phyloP scores from a whole-genome alignment of 345 rosid genomes.

The Syzygium aqueum region DNA sequence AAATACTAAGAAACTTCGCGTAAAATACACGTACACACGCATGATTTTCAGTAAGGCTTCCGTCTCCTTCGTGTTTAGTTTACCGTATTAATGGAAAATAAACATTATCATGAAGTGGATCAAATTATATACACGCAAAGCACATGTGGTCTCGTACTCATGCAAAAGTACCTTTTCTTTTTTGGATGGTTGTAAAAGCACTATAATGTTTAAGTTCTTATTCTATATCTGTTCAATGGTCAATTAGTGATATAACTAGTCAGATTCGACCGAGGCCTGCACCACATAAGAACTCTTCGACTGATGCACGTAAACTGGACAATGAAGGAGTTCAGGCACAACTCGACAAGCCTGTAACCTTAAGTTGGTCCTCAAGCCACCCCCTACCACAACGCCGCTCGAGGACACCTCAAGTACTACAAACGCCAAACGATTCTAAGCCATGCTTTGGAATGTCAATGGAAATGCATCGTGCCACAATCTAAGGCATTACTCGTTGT shows the following conservation, averaged over 20 bases:
- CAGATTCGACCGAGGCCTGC: background rate
- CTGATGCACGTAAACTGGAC: background rate
- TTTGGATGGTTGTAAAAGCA: background rate
- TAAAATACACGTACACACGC: background rate
- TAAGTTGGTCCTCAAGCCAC: background rate
- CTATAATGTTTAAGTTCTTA: background rate
- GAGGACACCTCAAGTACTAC: background rate
- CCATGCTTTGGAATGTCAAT: background rate
- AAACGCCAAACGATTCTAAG: background rate
- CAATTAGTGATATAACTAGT: background rate
- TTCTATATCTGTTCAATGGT: background rate
- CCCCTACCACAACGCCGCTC: background rate
- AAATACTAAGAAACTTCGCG: background rate
- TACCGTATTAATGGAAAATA: background rate
- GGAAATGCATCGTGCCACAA: fast-evolving
- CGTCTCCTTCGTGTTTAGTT: background rate
- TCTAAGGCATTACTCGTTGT: background rate
- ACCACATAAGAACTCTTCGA: background rate
- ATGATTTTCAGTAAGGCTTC: background rate
- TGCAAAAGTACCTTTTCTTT: background rate
- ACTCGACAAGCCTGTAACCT: background rate
- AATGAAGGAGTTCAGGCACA: fast-evolving
- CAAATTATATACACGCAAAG: background rate
- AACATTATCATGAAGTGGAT: background rate
- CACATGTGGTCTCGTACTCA: background rate